Base-by-base conservation (phyloP, 1,284 basidiomycete genomes). In the Flammula alnicola region DNA sequence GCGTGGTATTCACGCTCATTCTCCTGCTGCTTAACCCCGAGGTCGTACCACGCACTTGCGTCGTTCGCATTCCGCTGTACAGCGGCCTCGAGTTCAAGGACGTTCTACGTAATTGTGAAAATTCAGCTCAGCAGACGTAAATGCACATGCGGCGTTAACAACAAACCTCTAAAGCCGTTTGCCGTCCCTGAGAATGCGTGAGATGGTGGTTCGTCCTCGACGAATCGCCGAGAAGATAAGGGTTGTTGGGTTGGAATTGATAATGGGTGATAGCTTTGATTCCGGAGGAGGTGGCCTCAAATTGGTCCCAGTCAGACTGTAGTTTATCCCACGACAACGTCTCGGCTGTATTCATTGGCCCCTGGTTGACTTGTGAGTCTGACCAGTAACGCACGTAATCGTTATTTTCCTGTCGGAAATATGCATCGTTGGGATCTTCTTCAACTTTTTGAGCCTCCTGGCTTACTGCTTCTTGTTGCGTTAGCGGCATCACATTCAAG, bases 11-110 rank as follows among this genome's bases (percentile, higher is more conserved):
- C 96, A 17, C 95, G 86, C 69, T 99, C 96, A 67, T 97, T 98
- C 70, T 98, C 96, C 71, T 99, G 96, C 66, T 99, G 97, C 71
- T 94, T 96, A 38, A 99, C 86, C 20, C 97, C 96, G 37, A 99
- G 85, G 51, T 90, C 83, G 63, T 84, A 95, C 96, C 96, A 99
- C 5, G 88, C 88, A 29, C 71, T 63, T 0, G 91, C 86, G 55
- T 91, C 81, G 0, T 68, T 74, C 30, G 89, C 86, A 59, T 95
- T 81, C 33, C 79, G 79, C 64, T 97, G 93, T 7, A 97, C 94
- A 6, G 80, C 82, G 3, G 95, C 95, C 72, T 99, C 96, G 22
- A 95, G 79, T 67, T 95, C 91, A 12, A 98, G 77, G 5, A 95
- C 84, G 56, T 80, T 91, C 92, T 95, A 36, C 61, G 48, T 23